These are phyloP conservation scores for Tricladium varicosporioides DNA, from an alignment of 2,329 filamentous ascomycete genomes.

Conservation along the genomic window DNA sequence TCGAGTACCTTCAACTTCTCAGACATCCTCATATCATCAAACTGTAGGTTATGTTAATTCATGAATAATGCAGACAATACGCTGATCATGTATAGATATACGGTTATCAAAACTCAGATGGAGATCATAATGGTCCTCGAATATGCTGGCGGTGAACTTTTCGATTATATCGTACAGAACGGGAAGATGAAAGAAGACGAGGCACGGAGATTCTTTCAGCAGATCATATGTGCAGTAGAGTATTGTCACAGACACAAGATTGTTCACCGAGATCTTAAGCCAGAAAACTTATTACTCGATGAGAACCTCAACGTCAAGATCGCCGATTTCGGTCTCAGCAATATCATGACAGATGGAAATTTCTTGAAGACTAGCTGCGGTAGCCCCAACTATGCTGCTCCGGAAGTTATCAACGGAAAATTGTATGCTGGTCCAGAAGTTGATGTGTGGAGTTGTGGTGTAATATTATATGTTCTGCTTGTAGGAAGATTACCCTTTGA, in stretches of 20 bases:
- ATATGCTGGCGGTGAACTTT: slow-evolving; percentile 93
- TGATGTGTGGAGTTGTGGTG: slow-evolving; percentile 96
- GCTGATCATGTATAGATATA: slow-evolving; percentile 60
- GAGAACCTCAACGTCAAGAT: slow-evolving; percentile 98
- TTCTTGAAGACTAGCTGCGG: slow-evolving; percentile 98
- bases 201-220: slow-evolving; percentile 97
- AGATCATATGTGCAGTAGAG: slow-evolving; percentile 97
- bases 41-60: slow-evolving; percentile 55
- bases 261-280: slow-evolving; percentile 95
- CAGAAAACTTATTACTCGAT: slow-evolving; percentile 93
- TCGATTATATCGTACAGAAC: slow-evolving; percentile 96
- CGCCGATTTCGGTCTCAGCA: slow-evolving; percentile 96
- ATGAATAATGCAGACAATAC: slow-evolving; percentile 5
- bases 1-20: slow-evolving; percentile 93
- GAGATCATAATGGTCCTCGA: slow-evolving; percentile 99
- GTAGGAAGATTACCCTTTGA: slow-evolving; percentile 89
- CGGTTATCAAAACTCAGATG: slow-evolving; percentile 88
- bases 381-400: slow-evolving; percentile 96
- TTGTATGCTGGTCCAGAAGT: slow-evolving; percentile 96
- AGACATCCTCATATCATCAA: slow-evolving; percentile 99
- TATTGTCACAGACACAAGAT: slow-evolving; percentile 99
- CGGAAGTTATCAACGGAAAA: slow-evolving; percentile 97
- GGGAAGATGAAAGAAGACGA: slow-evolving; percentile 88
- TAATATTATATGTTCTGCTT: slow-evolving; percentile 82
- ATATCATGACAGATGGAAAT: slow-evolving; percentile 99